Evolutionary conservation across 345 rosid species (phyloP).

Genomic region (Hibiscus tridactylites): DNA sequence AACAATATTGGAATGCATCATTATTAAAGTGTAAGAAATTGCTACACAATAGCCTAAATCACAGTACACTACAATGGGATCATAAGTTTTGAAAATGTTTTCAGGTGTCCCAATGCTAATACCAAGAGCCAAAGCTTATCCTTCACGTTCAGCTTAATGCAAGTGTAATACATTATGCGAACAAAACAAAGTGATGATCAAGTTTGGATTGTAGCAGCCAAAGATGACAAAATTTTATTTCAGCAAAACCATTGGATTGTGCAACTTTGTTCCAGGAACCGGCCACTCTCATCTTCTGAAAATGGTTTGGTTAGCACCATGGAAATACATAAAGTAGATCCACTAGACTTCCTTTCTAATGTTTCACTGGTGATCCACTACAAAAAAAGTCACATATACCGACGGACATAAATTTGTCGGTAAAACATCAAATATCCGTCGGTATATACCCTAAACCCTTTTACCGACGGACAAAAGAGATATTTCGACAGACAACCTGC

Average conservation of each 20-base stretch:
- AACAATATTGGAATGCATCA: background rate
- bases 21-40: background rate
- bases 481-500: too few relatives aligned
- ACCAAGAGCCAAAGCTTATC: constrained; percentile 7
- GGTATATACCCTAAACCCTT: too few relatives aligned
- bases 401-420: too few relatives aligned
- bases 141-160: background rate
- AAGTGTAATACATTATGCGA: background rate
- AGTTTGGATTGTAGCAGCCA: background rate
- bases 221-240: background rate
- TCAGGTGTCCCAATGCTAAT: constrained; percentile 8
- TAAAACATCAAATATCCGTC: too few relatives aligned
- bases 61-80: background rate
- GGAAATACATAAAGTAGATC: background rate
- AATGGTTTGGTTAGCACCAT: constrained; percentile 1
- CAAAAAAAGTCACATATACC: too few relatives aligned
- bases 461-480: too few relatives aligned
- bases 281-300: background rate
- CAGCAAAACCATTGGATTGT: background rate
- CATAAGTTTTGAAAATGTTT: background rate
- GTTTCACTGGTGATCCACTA: background rate
- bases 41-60: background rate
- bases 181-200: background rate
- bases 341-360: background rate
- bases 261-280: background rate